Conservation (phyloP, 345 rosid genomes). For the Raphanus sativus region DNA sequence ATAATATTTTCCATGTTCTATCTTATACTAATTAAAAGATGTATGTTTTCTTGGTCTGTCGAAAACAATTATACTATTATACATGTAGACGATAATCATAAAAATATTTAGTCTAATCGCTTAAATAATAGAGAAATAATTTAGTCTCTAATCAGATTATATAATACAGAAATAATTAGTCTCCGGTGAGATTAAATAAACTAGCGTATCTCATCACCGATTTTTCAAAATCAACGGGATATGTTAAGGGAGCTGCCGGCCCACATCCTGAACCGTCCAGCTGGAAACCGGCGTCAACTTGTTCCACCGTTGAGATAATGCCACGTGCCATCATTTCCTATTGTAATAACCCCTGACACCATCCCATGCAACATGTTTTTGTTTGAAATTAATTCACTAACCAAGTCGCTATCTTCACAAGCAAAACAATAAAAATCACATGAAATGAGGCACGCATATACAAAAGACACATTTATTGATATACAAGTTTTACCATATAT, state of each 20-base stretch:
- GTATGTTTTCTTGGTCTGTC: not conserved
- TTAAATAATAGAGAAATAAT: slow-evolving; percentile 1
- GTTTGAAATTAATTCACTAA: not conserved
- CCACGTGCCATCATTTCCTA: not conserved
- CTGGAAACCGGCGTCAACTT: slow-evolving; percentile 27
- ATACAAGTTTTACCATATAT: not conserved
- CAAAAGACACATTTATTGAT: not conserved
- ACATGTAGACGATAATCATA: not conserved
- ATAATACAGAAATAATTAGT: slow-evolving; percentile 2
- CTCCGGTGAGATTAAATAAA: not conserved
- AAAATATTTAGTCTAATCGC: not conserved
- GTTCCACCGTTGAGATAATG: slow-evolving; percentile 6
- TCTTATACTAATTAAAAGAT: not conserved
- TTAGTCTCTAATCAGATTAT: not conserved
- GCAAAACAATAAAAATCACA: not conserved
- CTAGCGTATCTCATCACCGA: slow-evolving; percentile 11
- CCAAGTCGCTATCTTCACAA: not conserved
- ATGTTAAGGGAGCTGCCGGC: slow-evolving; percentile 20
- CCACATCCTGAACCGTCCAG: slow-evolving; percentile 31
- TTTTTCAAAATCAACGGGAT: slow-evolving; percentile 10
- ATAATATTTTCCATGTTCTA: not conserved
- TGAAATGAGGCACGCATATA: not conserved
- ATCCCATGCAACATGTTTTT: slow-evolving; percentile 9
- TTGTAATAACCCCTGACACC: not conserved
- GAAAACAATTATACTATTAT: not conserved